Evolutionary conservation across 1,284 basidiomycete genomes (phyloP), one percentile per base, ranked within the genome.

Genomic region (Apiotrichum montevideense): DNA sequence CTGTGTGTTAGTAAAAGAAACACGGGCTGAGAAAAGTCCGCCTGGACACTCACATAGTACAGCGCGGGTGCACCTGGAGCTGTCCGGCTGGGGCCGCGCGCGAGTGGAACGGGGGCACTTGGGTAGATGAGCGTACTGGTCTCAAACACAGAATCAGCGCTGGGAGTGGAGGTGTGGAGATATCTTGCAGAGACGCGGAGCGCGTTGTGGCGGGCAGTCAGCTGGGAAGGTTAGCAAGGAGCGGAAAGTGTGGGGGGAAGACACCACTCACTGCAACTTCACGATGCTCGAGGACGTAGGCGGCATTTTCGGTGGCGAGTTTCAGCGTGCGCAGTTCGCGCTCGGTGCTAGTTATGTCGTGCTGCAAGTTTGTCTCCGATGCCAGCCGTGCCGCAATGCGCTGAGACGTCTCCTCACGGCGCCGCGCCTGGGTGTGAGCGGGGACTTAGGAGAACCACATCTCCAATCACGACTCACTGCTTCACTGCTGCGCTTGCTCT

Each of bases 381-480:
- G 66, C 62, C 34, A 77, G 59, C 58, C 72, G 73, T 10, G 61
- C 63, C 2, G 68, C 69, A 47, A 77, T 74, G 45, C 74, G 58
- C 48, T 67, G 59, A 6, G 73, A 62, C 15, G 73, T 64, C 55
- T 74, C 64, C 56, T 75, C 73, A 55, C 75, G 64, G 13, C 68
- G 54, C 54, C 71, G 70, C 4, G 68, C 73, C 72, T 74, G 52
- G 6, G 32, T 15, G 47, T 59, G 15, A 53, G 51, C 37, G 35
- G 33, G 29, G 34, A 21, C 8, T 37, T 39, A 7, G 29, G 21
- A 34, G 34, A 14, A 6, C 11, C 14, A 8, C 14, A 9, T 10
- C 14, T 14, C 13, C 35, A 4, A n/a, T 3, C 35, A 29, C 3
- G 2, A 66, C 74, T 62, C 50, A 75, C 75, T 46, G 72, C 72